Evolutionary conservation across 139 green algal genomes (phyloP).

Genomic region (Bryopsis sp.): DNA sequence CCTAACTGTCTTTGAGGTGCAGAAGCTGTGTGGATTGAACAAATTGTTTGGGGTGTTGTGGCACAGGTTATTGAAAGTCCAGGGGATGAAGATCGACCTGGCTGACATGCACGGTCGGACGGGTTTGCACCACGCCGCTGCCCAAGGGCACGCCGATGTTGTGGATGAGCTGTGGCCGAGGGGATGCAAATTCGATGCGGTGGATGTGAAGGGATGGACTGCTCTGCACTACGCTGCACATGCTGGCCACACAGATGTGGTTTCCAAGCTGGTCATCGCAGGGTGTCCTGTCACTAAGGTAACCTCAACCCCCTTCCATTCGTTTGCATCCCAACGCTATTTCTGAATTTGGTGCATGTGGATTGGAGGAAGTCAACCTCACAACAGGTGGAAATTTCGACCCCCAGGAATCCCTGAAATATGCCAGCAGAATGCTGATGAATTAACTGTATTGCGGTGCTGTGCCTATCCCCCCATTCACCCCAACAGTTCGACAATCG

Average conservation of each 20-base stretch:
- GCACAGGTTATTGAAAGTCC: not conserved
- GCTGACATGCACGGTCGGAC: not conserved
- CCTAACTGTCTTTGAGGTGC: too few relatives aligned
- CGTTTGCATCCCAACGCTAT: too few relatives aligned
- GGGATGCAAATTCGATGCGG: constrained; percentile 15
- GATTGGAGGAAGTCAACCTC: too few relatives aligned
- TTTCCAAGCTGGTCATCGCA: constrained; percentile 35
- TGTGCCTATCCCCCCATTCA: too few relatives aligned
- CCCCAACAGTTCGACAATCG: constrained; percentile 15
- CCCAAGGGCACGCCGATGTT: constrained; percentile 1
- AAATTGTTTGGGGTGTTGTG: too few relatives aligned
- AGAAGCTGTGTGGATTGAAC: too few relatives aligned
- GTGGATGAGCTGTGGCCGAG: constrained; percentile 8
- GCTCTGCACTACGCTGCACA: constrained; percentile 40
- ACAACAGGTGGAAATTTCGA: too few relatives aligned
- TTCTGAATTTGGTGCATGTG: too few relatives aligned
- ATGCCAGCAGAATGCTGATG: too few relatives aligned
- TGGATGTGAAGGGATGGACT: constrained; percentile 11
- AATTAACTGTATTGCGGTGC: too few relatives aligned
- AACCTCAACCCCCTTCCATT: too few relatives aligned
- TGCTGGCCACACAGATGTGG: constrained; percentile 29
- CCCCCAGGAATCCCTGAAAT: too few relatives aligned
- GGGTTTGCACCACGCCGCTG: constrained; percentile 5
- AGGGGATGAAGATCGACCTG: not conserved
- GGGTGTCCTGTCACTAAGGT: constrained; percentile 25